These are phyloP conservation scores for Debaryomycetaceae sp. DNA, from an alignment of 1,139 yeast genomes.

Conservation along the genomic window DNA sequence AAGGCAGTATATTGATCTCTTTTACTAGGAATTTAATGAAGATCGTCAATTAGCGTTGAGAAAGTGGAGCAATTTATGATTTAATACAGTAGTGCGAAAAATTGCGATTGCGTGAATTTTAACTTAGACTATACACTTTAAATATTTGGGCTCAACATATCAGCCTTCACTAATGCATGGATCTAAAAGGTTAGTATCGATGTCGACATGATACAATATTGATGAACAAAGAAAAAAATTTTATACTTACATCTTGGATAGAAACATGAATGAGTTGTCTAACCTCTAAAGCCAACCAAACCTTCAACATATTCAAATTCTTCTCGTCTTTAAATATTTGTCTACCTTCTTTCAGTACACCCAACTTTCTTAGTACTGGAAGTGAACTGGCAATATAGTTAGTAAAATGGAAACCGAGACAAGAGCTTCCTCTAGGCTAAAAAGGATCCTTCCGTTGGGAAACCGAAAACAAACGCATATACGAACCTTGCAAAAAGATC, in stretches of 20 bases:
- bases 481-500: conserved; percentile 95
- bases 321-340: conserved; percentile 57
- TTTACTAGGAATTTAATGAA: too few relatives aligned
- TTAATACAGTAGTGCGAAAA: background rate
- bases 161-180: conserved; percentile 47
- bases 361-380: conserved; percentile 83
- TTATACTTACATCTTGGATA: conserved; percentile 65
- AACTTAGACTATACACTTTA: conserved; percentile 13
- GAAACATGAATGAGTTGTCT: conserved; percentile 84
- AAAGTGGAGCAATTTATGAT: conserved; percentile 2
- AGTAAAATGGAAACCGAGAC: conserved; percentile 20
- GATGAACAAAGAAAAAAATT: background rate
- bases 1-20: too few relatives aligned
- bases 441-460: conserved; percentile 41
- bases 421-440: background rate
- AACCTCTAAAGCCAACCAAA: conserved; percentile 88
- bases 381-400: conserved; percentile 54
- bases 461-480: conserved; percentile 60
- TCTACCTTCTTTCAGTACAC: conserved; percentile 65
- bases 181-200: conserved; percentile 36
- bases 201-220: background rate
- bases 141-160: conserved; percentile 47
- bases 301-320: conserved; percentile 75
- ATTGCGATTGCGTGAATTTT: too few relatives aligned
- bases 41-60: too few relatives aligned